Conservation (phyloP, 1,139 yeast genomes). For the Pichia kudriavzevii region DNA sequence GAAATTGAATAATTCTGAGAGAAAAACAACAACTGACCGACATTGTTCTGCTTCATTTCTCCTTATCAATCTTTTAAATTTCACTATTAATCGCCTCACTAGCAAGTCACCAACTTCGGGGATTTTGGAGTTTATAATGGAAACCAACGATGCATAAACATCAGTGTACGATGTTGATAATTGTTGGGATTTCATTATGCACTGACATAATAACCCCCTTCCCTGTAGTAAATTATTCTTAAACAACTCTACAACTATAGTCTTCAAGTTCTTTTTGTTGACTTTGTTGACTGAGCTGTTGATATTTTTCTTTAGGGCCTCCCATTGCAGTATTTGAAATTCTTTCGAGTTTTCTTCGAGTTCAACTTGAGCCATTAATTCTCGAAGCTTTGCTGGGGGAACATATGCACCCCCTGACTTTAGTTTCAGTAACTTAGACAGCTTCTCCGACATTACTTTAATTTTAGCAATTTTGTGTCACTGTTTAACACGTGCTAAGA, state of each 20-base stretch:
- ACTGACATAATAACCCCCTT: constrained; percentile 49
- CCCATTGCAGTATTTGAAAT: constrained; percentile 52
- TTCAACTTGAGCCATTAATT: constrained; percentile 31
- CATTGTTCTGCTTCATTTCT: constrained; percentile 41
- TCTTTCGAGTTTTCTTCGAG: constrained; percentile 30
- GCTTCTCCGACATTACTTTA: constrained; percentile 13
- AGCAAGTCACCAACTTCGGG: constrained; percentile 64
- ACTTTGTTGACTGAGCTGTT: constrained; percentile 42
- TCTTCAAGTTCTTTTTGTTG: constrained; percentile 40
- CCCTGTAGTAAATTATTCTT: constrained; percentile 50
- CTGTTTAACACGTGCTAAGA: too few species aligned
- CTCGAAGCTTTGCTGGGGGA: constrained; percentile 44
- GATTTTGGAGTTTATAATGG: constrained; percentile 57
- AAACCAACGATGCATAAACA: constrained; percentile 50
- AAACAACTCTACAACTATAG: constrained; percentile 43
- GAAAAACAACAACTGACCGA: constrained; percentile 37
- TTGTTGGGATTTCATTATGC: constrained; percentile 50
- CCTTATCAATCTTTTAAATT: constrained; percentile 50
- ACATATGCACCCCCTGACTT: constrained; percentile 42
- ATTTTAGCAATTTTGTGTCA: too few species aligned
- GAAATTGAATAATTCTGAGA: constrained; percentile 61
- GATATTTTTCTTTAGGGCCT: constrained; percentile 39
- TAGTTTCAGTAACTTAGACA: constrained; percentile 30
- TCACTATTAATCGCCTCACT: constrained; percentile 46
- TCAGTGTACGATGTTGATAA: constrained; percentile 32